Percentiles rank a stretch among this genome's conserved stretches.
These are phyloP conservation scores for Fusarium sublunatum DNA, from an alignment of 2,329 filamentous ascomycete genomes.

Conservation along the genomic window DNA sequence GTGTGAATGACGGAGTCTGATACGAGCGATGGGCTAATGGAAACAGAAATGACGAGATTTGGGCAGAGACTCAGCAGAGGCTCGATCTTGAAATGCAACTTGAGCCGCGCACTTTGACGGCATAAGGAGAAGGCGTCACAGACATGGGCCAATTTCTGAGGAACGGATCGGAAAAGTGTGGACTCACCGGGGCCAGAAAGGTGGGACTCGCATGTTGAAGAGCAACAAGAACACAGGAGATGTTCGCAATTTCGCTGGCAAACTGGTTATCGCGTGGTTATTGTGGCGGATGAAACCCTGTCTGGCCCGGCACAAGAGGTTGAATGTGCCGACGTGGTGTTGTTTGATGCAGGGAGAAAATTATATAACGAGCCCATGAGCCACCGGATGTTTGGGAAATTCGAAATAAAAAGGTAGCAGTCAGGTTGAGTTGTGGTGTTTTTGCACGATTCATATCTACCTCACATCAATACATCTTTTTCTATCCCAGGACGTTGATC, in stretches of 20 bases:
- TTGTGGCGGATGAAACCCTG: constrained; percentile 39
- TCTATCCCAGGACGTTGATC: constrained; percentile 11
- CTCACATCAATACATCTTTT: background rate
- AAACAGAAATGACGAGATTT: constrained; percentile 29
- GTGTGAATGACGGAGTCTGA: constrained; percentile 36
- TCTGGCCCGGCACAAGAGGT: constrained; percentile 35
- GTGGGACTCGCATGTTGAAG: constrained; percentile 31
- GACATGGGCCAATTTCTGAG: constrained; percentile 20
- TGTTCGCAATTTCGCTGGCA: constrained; percentile 31
- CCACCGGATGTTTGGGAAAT: constrained; percentile 5
- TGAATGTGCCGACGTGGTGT: constrained; percentile 32
- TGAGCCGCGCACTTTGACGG: constrained; percentile 36
- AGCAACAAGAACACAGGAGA: constrained; percentile 19
- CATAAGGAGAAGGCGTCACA: constrained; percentile 24
- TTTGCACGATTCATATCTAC: constrained; percentile 3
- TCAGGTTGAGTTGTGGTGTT: constrained; percentile 10
- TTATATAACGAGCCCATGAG: constrained; percentile 36
- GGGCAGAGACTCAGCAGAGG: constrained; percentile 42
- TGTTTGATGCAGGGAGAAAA: constrained; percentile 19
- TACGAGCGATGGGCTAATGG: constrained; percentile 44
- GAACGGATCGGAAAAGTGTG: constrained; percentile 39
- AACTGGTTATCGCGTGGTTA: constrained; percentile 29
- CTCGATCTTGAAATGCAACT: background rate
- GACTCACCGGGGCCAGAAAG: constrained; percentile 24
- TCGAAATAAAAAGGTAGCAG: constrained; percentile 1